Base-by-base conservation (phyloP, 2,329 filamentous ascomycete genomes). In the Exophiala alcalophila region DNA sequence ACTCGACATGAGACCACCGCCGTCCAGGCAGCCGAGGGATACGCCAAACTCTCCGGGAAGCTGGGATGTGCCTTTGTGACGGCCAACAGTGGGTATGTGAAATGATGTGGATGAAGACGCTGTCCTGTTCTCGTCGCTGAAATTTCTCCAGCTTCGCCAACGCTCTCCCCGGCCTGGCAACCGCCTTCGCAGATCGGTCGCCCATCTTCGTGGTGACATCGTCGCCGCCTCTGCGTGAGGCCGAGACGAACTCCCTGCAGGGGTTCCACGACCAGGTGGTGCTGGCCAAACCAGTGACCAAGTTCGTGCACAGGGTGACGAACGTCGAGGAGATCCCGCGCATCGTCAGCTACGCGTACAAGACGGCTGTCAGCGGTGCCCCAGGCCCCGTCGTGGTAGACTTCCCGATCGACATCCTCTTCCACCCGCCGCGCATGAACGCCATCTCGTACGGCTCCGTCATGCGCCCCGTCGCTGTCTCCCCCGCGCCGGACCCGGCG, bases 1-100 rank as follows among this genome's bases (percentile, higher is more conserved):
- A 71, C 67, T 1, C 55, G 70, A 28, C 70, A 73, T 50, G 69
- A 73, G 50, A 70, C 70, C 1, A 66, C 65, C 10, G 69, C 70
- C 9, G 66, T 73, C 2, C 68, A 72, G 52, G 70, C 69, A 5
- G 69, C 69, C 0, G 68, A 72, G 52, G 65, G 64, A 5, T 72
- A 72, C 53, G 59, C 66, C 2, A 71, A 69, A 48, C 56, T 71
- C 30, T 64, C 59, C n/a, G 62, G 63, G 1, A 68, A 67, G 41
- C 62, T 67, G 7, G 70, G 67, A 7, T 63, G 65, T n/a, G 68
- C 65, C 43, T 72, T 73, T 40, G 63, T 72, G 2, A 72, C 70
- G 8, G 68, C 69, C 0, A 72, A 72, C 36, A 72, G 68, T 47
- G 68, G 69, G 68, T 70, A 47, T 41, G 64, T 40, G n/a, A n/a